Base-by-base conservation (phyloP, 768 basidiomycete species). In the Termitomyces sp. region DNA sequence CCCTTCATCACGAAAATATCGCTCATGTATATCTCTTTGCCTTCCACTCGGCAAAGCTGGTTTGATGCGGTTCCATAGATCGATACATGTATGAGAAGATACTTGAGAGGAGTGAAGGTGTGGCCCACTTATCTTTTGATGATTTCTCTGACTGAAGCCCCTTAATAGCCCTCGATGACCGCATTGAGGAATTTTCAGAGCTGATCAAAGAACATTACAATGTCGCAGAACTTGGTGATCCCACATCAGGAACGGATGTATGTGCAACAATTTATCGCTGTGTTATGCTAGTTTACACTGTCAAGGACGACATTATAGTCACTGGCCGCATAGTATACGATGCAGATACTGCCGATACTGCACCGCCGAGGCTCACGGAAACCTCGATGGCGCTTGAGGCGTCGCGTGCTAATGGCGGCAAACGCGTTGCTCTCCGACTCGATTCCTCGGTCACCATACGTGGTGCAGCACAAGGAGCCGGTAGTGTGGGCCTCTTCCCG, bases 81-180 rank as follows among this genome's bases (percentile, higher is more conserved):
- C 84, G 91, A 34, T 98, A 98, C 72, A 96, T 96, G 95, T 94
- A 91, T 69, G 95, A 98, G 73, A 94, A 92, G 75, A 80, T 90
- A 31, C 85, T 86, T 2, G 91, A 92, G 69, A 80, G 95, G 50
- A 89, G 92, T 63, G 89, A 89, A 81, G 87, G 94, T 93, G 66
- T 53, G 72, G 17, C 2, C 66, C 11, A 47, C 42, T 55, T 32
- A 32, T 37, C 29, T n/a, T 11, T 49, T 15, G 31, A 29, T 31
- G 17, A 34, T 31, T 40, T 56, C 60, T 49, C 63, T 50, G 4
- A 15, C 59, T 37, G 31, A 45, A 56, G 55, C 61, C 43, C 42
- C 29, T 46, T 38, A 34, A 31, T 50, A 96, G 94, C 77, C 15
- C 83, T 99, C 57, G 96, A 98, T 68, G 86, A 88, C 60, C 78